These are phyloP conservation scores for Takakia lepidozioides DNA, from an alignment of 225 moss, liverwort and hornwort genomes.

Conservation along the genomic window DNA sequence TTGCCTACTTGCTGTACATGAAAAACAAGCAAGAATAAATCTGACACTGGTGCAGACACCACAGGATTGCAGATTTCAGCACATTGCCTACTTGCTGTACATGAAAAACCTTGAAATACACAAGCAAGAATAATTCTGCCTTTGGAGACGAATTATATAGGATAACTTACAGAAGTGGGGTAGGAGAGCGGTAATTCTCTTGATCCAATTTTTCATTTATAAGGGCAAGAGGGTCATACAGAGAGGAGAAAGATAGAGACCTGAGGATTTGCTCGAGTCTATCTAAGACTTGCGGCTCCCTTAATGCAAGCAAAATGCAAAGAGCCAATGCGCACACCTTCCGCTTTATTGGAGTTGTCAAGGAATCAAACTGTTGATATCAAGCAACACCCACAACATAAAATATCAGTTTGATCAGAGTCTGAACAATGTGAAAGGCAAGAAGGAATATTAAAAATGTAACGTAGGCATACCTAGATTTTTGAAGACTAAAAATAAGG, in stretches of 20 bases:
- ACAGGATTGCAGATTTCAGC: slow-evolving; percentile 11
- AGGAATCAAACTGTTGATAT: slow-evolving; percentile 72
- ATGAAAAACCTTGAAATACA: too few relatives aligned
- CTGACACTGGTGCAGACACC: slow-evolving; percentile 98
- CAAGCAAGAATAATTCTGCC: too few relatives aligned
- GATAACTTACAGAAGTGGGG: too few relatives aligned
- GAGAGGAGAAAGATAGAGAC: slow-evolving; percentile 23
- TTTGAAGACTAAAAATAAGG: too few relatives aligned
- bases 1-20: too few relatives aligned
- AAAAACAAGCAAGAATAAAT: too few relatives aligned
- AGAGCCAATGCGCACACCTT: slow-evolving; percentile 96
- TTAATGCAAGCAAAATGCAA: slow-evolving; percentile 79
- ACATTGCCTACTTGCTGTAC: too few relatives aligned
- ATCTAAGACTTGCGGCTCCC: slow-evolving; percentile 93
- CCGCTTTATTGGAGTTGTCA: slow-evolving; percentile 88
- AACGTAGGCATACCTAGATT: too few relatives aligned
- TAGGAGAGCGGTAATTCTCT: too few relatives aligned
- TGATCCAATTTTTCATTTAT: not conserved
- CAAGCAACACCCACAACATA: not conserved
- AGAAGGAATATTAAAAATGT: not conserved
- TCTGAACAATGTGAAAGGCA: not conserved
- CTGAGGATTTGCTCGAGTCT: slow-evolving; percentile 97
- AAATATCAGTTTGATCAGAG: too few relatives aligned
- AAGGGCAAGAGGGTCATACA: too few relatives aligned
- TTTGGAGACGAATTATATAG: too few relatives aligned